Base-by-base conservation (phyloP, 148 eudicot genomes). In the Chenopodium suecicum region DNA sequence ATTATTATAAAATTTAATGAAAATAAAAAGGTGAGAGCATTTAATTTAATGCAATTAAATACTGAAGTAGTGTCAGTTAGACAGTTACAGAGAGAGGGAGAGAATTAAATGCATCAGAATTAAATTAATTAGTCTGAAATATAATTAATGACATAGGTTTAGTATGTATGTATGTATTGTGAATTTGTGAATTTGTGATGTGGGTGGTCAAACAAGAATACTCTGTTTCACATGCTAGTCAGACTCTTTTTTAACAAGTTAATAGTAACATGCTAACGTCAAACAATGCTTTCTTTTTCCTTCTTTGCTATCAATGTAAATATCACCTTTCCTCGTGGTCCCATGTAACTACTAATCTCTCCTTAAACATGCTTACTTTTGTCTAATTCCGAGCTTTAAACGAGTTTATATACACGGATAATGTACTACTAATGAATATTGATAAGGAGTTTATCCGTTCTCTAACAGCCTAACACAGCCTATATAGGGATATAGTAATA, bases 201-300 rank as follows among this genome's bases (percentile, higher is more conserved):
- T 75, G 14, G 44, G 9, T 85, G 85, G 85, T 85, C 87, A 85
- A 85, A 85, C 87, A 85, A 82, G 84, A 81, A 78, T 85, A 78
- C 76, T 31, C 11, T 69, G 12, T 71, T 65, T 72, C 83, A 84
- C 86, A 81, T 84, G 86, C 46, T 41, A 11, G 14, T 80, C 80
- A 70, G 58, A 31, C 52, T 60, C 80, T 70, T 80, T 73, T 80
- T 23, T 70, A 54, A 23, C 69, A 79, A 75, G 69, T 60, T 70
- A 80, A 50, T 25, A 10, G 20, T 7, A 74, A 48, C 44, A 63
- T 23, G 44, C 7, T 67, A 8, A 69, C 73, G 73, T 14, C 73
- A 32, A 69, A 69, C 16, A 6, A 50, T 10, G 54, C 54, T 11
- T 50, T 9, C 54, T 50, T 50, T 37, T 37, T 37, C 44, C 6